A percentile compares a stretch with the other conserved stretches of the same genome.
These are phyloP conservation scores for Tetrahymena elliotti DNA, from an alignment of 73 alveolate genomes.

Conservation along the genomic window DNA sequence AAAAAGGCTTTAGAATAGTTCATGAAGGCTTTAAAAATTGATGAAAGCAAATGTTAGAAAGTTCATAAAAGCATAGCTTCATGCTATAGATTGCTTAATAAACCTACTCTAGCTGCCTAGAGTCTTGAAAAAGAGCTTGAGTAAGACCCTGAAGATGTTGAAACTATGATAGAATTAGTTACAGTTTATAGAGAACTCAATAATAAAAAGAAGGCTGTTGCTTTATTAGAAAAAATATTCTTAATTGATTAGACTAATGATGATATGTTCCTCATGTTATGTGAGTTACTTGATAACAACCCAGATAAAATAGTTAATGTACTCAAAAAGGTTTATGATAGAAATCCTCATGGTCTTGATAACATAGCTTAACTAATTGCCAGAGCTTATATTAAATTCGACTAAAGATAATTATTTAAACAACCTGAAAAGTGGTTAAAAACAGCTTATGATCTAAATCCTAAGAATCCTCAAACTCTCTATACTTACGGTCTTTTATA, in stretches of 20 bases:
- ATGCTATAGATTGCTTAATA: not conserved
- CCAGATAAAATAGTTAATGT: not conserved
- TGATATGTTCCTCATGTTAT: not conserved
- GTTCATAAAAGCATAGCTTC: not conserved
- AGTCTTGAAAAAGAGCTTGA: not conserved
- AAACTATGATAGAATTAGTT: not conserved
- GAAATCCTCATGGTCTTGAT: not conserved
- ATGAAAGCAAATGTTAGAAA: not conserved
- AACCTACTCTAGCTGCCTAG: not conserved
- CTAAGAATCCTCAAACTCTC: not conserved
- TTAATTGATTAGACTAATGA: not conserved
- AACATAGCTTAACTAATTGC: not conserved
- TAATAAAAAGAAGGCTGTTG: not conserved
- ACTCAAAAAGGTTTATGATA: not conserved
- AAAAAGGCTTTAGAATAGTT: not conserved
- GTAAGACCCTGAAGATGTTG: not conserved
- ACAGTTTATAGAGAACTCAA: not conserved
- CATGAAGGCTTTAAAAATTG: not conserved
- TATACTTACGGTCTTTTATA: not conserved
- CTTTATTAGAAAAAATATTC: not conserved
- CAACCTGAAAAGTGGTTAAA: not conserved
- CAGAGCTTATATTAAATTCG: not conserved
- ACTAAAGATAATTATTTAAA: not conserved
- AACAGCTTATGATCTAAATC: not conserved
- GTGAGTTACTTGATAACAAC: not conserved